Conservation (phyloP, 352 stramenopile genomes). For the Globisporangium parvum region DNA sequence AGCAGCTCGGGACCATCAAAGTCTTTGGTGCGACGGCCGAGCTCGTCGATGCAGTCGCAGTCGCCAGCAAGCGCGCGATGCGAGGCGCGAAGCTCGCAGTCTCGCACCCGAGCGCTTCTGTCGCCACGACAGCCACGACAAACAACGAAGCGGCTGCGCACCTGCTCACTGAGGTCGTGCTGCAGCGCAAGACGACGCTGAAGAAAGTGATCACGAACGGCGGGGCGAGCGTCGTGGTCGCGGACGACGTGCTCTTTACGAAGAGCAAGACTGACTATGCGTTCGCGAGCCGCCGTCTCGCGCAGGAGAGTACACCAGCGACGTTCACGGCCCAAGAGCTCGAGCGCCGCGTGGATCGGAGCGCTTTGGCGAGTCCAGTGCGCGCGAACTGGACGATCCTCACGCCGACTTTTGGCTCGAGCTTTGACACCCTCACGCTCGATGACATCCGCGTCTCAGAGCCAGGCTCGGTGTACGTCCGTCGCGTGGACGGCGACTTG, state of each 20-base stretch:
- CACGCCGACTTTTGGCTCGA: not conserved
- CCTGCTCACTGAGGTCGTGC: constrained; percentile 5
- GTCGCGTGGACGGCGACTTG: constrained; percentile 4
- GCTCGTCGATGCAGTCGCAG: constrained; percentile 1
- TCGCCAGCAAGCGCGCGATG: constrained; percentile 5
- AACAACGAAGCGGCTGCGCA: not conserved
- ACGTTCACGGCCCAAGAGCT: not conserved
- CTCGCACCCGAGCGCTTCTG: not conserved
- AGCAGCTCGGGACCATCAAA: constrained; percentile 2
- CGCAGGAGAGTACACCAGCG: not conserved
- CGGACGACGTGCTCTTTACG: constrained; percentile 6
- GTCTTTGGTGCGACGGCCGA: constrained; percentile 1
- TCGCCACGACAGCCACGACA: not conserved
- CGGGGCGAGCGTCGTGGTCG: constrained; percentile 2
- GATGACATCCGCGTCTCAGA: not conserved
- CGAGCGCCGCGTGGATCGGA: not conserved
- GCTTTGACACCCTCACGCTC: not conserved
- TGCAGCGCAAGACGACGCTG: not conserved
- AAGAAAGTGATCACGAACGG: constrained; percentile 8
- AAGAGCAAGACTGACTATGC: constrained; percentile 3
- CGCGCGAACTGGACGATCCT: not conserved
- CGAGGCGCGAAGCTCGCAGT: constrained; percentile 2
- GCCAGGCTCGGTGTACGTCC: not conserved
- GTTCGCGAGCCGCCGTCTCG: not conserved
- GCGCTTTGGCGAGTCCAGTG: not conserved